Percentiles rank a stretch among this genome's conserved stretches.
phyloP scores from a whole-genome alignment of 2,329 filamentous ascomycete genomes.

The Herpotrichia juniperi region DNA sequence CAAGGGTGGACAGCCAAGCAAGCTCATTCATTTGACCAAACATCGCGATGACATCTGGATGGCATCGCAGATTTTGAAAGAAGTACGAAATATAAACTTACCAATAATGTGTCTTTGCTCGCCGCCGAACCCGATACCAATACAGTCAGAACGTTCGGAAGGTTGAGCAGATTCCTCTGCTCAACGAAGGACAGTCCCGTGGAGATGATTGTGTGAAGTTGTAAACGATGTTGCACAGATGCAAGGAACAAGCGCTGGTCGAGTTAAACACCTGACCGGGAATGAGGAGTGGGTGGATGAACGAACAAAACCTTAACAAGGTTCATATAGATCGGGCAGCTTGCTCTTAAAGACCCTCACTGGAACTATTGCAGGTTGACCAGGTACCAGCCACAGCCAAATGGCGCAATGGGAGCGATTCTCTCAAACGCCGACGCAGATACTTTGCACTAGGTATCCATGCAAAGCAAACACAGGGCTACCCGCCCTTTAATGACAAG shows the following conservation, averaged over 20 bases:
- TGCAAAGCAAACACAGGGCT: constrained; percentile 1
- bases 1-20: neutral
- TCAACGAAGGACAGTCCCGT: neutral
- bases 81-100: neutral
- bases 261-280: neutral
- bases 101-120: neutral
- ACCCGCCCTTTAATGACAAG: too few relatives aligned
- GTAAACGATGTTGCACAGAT: neutral
- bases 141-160: neutral
- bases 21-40: neutral
- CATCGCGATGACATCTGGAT: neutral
- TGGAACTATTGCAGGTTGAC: neutral
- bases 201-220: neutral
- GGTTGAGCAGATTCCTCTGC: neutral
- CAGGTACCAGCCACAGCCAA: neutral
- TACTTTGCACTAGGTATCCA: neutral
- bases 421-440: neutral
- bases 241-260: neutral
- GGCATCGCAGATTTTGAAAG: too few relatives aligned
- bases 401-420: neutral
- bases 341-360: neutral
- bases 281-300: too few relatives aligned
- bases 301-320: neutral
- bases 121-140: neutral
- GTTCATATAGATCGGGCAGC: neutral